Percentiles rank a stretch among this genome's conserved stretches.
Conservation (phyloP, 768 basidiomycete species). For the Phanerochaete sordida region DNA sequence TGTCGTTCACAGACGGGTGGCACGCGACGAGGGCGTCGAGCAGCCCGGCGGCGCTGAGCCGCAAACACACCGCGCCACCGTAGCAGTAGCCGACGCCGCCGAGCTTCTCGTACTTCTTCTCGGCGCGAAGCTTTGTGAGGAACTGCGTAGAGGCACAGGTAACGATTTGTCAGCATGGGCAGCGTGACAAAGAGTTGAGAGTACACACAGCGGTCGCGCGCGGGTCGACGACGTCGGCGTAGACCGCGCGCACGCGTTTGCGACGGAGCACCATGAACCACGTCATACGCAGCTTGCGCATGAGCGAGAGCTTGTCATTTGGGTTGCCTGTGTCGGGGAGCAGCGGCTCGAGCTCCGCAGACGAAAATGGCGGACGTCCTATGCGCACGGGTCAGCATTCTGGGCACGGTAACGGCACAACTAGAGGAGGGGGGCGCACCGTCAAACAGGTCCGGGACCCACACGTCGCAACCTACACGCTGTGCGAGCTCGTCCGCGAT, state of each 20-base stretch:
- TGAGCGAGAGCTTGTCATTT: slow-evolving; percentile 17
- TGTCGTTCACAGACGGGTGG: slow-evolving; percentile 33
- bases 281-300: slow-evolving; percentile 18
- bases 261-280: slow-evolving; percentile 18
- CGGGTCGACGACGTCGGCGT: slow-evolving; percentile 26
- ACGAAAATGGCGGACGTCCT: slow-evolving; percentile 28
- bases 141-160: slow-evolving; percentile 24
- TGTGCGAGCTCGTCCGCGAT: slow-evolving; percentile 52
- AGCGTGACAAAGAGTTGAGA: background rate
- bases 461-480: slow-evolving; percentile 52
- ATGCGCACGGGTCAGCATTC: background rate
- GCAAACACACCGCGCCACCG: slow-evolving; percentile 29
- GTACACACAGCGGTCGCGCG: slow-evolving; percentile 23
- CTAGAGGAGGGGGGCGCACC: slow-evolving; percentile 32
- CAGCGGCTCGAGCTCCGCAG: slow-evolving; percentile 25
- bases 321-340: slow-evolving; percentile 25
- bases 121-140: slow-evolving; percentile 31
- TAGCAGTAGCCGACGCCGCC: slow-evolving; percentile 41
- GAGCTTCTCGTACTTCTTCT: slow-evolving; percentile 36
- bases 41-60: slow-evolving; percentile 26
- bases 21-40: slow-evolving; percentile 37
- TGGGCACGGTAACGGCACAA: background rate
- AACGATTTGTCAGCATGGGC: too few species aligned
- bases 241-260: slow-evolving; percentile 17
- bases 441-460: slow-evolving; percentile 58